Base-by-base conservation (phyloP, 306 rosid species). In the Delonix regia region DNA sequence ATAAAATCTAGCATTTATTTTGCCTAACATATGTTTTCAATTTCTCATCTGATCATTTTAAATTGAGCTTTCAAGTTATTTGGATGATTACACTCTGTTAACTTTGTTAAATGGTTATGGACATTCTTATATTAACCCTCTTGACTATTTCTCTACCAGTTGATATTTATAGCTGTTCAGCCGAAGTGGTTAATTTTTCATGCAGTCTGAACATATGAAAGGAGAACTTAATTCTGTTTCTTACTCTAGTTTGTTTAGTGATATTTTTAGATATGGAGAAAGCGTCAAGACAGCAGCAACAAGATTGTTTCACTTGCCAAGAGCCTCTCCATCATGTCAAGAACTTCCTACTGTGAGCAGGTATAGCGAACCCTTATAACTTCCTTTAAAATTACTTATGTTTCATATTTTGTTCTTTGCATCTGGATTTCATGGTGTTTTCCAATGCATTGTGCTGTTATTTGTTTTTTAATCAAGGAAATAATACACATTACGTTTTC, bases 271-370 rank as follows among this genome's bases (percentile, higher is more conserved):
- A 85, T 90, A 55, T 94, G 97, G 95, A 83, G 79, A 80, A 92
- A 90, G 85, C 87, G 90, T 85, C 84, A 88, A 73, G 83, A 81
- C 56, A 73, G 87, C 66, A 90, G 93, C 27, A 81, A 82, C 28
- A 82, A 86, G 80, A 78, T 94, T 87, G 81, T 85, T 81, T 85
- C 95, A 70, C 81, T 92, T 52, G 85, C 97, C 57, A 75, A 83
- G 78, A 82, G 88, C 82, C 95, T 94, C 74, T 89, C 92, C 5
- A 86, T 83, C 57, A 27, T 94, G 85, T 92, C 98, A 72, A 88
- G 75, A 74, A 63, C 83, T 81, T 85, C 85, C 65, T 94, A 83
- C 80, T 69, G 15, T 75, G 87, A 85, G 73, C 89, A 87, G 92
- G 99, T 92, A 83, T 83, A 74, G 80, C 71, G 53, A 47, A 71